Evolutionary conservation across 139 green algal genomes (phyloP), one percentile per base, ranked within the genome.

Genomic region (Edaphochlamys debaryana): DNA sequence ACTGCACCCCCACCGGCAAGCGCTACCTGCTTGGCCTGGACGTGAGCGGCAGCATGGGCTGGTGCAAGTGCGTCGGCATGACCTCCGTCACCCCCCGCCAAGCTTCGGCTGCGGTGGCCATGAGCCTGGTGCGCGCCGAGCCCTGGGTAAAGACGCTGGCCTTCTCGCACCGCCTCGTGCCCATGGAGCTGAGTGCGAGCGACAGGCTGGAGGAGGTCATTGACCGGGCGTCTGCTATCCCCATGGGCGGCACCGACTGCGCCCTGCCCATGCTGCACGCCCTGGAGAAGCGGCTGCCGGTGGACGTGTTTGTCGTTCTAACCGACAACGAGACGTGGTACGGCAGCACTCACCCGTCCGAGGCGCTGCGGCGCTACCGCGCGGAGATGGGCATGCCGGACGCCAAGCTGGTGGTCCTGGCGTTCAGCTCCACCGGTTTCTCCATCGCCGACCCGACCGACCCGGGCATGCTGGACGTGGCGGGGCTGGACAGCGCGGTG

Each of bases 291-390:
- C 40, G 42, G 19, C 34, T 84, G 50, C 41, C 75, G 13, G 82
- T 84, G 20, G 82, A 87, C 73, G 75, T 82, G 60, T 87, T 87
- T n/a, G 66, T 87, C 23, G 66, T 83, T 22, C 50, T 87, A 13
- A 87, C 82, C 0, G 82, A 87, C 72, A 87, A 78, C 66, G 82
- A 87, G 73, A 87, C 82, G 48, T 77, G 67, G 82, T 69, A 27
- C 3, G 71, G 72, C 15, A 2, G 34, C 36, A 4, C 45, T 8
- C 66, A 76, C 41, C 82, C 82, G 23, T n/a, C 72, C 0, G 66
- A n/a, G n/a, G n/a, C n/a, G n/a, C n/a, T n/a, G n/a, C n/a, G n/a
- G n/a, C n/a, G n/a, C n/a, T n/a, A n/a, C 82, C 73, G 82, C 17
- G 8, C 7, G 20, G 50, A 36, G 13, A 63, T 70, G 48, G 56